These are phyloP conservation scores for Mycena indigotica DNA, from an alignment of 768 basidiomycete genomes.

Conservation along the genomic window DNA sequence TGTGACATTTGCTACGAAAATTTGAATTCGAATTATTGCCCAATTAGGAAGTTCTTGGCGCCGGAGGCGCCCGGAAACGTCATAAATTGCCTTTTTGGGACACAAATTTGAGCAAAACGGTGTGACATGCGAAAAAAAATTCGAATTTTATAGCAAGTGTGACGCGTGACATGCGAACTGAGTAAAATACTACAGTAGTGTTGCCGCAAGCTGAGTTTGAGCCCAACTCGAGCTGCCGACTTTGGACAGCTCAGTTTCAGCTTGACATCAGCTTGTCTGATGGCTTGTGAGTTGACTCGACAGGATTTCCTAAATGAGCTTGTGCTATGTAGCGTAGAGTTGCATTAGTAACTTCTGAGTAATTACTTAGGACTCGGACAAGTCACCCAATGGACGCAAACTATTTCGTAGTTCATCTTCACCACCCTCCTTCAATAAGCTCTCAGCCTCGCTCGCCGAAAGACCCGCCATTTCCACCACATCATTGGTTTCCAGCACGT, in stretches of 20 bases:
- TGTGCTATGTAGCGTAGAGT: neutral
- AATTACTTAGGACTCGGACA: too few relatives aligned
- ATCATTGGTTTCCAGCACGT: neutral
- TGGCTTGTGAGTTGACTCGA: neutral
- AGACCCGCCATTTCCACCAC: neutral
- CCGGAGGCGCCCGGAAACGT: too few relatives aligned
- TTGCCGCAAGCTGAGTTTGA: slow-evolving; percentile 3
- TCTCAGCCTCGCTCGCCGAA: neutral
- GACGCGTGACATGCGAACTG: too few relatives aligned
- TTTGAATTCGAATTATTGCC: too few relatives aligned
- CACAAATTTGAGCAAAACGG: too few relatives aligned
- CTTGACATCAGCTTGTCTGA: neutral
- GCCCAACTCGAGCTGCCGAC: neutral
- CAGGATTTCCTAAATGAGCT: neutral
- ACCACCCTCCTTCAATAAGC: neutral
- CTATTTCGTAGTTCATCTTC: neutral
- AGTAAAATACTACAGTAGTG: too few relatives aligned
- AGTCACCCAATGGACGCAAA: neutral
- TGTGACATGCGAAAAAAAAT: too few relatives aligned
- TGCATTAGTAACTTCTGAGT: neutral
- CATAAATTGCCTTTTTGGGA: too few relatives aligned
- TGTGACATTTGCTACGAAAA: too few relatives aligned
- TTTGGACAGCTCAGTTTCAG: neutral
- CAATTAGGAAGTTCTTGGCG: too few relatives aligned
- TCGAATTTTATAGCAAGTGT: too few relatives aligned